A percentile compares a stretch with the other conserved stretches of the same genome.
phyloP scores from a whole-genome alignment of 148 eudicot genomes.

The Nepenthes mirabilis region DNA sequence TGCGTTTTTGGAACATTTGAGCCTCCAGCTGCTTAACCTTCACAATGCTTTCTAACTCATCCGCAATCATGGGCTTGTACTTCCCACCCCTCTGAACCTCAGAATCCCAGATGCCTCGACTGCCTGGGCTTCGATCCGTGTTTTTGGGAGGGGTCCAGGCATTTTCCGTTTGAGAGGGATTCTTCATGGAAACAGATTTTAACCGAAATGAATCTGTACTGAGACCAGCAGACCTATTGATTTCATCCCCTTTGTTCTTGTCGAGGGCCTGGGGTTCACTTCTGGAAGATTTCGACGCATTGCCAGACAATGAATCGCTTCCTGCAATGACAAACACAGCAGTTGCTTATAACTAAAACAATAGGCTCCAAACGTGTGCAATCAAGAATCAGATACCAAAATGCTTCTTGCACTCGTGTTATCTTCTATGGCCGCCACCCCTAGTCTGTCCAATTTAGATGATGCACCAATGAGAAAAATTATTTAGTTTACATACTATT shows the following conservation, averaged over 20 bases:
- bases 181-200: constrained; percentile 28
- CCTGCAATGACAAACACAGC: constrained; percentile 26
- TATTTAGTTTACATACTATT: no score
- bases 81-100: constrained; percentile 22
- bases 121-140: constrained; percentile 22
- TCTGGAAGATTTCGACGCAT: constrained; percentile 20
- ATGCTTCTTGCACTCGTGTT: no score
- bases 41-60: constrained; percentile 75
- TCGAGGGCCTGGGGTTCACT: constrained; percentile 25
- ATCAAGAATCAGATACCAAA: no score
- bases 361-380: no score
- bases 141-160: constrained; percentile 19
- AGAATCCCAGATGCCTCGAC: constrained; percentile 17
- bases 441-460: no score
- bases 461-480: no score
- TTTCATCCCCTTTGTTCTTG: constrained; percentile 24
- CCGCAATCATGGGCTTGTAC: constrained; percentile 25
- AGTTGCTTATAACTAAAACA: no score
- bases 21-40: constrained; percentile 81
- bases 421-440: no score
- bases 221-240: constrained; percentile 17
- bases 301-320: constrained; percentile 30
- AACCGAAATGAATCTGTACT: constrained; percentile 39
- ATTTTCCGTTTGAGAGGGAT: constrained; percentile 27
- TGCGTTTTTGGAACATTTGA: constrained; percentile 77